Evolutionary conservation across 2,329 filamentous ascomycete genomes (phyloP).

Genomic region (Chrysoporthe austroafricana): DNA sequence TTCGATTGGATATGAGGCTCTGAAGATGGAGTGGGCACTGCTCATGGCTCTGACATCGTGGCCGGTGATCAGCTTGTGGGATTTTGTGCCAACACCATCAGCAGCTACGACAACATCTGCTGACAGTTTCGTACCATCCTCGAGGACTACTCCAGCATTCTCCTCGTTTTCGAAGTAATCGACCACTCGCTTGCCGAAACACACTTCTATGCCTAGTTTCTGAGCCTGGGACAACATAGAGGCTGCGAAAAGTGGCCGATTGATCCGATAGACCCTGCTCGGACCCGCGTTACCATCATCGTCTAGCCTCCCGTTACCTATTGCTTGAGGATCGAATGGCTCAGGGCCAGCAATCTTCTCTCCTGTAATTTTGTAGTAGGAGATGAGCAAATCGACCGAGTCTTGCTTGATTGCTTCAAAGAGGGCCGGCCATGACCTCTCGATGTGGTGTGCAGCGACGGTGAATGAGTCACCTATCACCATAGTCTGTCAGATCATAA

Average conservation of each 20-base stretch:
- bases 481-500: background rate
- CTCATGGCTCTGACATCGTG: slow-evolving; percentile 30
- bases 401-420: slow-evolving; percentile 17
- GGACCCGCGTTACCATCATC: slow-evolving; percentile 16
- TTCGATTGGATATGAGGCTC: slow-evolving; percentile 31
- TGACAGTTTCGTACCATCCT: slow-evolving; percentile 31
- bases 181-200: slow-evolving; percentile 29
- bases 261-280: background rate
- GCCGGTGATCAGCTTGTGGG: slow-evolving; percentile 31
- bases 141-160: slow-evolving; percentile 14
- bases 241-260: slow-evolving; percentile 31
- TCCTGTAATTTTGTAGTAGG: slow-evolving; percentile 33
- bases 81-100: slow-evolving; percentile 39
- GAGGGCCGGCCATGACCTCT: slow-evolving; percentile 30
- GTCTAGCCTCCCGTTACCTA: background rate
- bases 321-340: slow-evolving; percentile 25
- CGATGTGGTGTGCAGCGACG: slow-evolving; percentile 28
- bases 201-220: slow-evolving; percentile 30
- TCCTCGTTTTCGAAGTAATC: slow-evolving; percentile 27
- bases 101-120: slow-evolving; percentile 39
- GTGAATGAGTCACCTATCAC: slow-evolving; percentile 33
- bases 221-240: slow-evolving; percentile 31
- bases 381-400: slow-evolving; percentile 28
- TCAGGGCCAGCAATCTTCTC: slow-evolving; percentile 30
- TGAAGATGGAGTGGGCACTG: slow-evolving; percentile 34